Conservation (phyloP, 2,329 filamentous ascomycete genomes). For the Tolypocladium guangdongense region DNA sequence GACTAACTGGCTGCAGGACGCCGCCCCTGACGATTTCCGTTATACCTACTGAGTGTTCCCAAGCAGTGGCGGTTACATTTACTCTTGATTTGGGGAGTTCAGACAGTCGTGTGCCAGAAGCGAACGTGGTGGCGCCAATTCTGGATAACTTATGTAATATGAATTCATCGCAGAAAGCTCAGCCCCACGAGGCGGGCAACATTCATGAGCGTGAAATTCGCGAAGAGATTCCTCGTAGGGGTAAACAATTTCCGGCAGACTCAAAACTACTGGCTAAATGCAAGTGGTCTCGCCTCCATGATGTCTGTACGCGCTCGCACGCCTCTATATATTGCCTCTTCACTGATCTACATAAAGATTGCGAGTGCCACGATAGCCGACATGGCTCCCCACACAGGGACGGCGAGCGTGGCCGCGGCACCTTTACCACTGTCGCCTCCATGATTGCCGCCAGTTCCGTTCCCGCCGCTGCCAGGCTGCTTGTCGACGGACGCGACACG, state of each 20-base stretch:
- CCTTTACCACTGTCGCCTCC: neutral
- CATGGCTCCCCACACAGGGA: neutral
- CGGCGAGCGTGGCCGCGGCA: neutral
- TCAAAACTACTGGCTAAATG: no score
- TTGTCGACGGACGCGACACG: constrained; percentile 14
- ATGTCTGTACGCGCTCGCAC: no score
- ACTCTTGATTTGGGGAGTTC: neutral
- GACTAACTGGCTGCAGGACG: neutral
- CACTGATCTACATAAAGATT: neutral
- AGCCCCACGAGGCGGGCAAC: no score
- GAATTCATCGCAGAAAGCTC: no score
- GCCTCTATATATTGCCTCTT: neutral
- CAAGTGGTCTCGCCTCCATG: no score
- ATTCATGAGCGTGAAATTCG: no score
- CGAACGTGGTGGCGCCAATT: no score
- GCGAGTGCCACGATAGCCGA: neutral
- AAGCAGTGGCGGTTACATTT: neutral
- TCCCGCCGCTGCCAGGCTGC: neutral
- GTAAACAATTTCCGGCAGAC: no score
- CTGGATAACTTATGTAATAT: no score
- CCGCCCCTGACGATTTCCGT: neutral
- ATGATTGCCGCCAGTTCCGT: neutral
- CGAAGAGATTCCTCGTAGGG: no score
- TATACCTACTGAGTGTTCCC: neutral
- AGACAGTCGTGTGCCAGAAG: no score